Evolutionary conservation across 495 filamentous ascomycete genomes (phyloP).

Genomic region (Penicillium bialowiezense): DNA sequence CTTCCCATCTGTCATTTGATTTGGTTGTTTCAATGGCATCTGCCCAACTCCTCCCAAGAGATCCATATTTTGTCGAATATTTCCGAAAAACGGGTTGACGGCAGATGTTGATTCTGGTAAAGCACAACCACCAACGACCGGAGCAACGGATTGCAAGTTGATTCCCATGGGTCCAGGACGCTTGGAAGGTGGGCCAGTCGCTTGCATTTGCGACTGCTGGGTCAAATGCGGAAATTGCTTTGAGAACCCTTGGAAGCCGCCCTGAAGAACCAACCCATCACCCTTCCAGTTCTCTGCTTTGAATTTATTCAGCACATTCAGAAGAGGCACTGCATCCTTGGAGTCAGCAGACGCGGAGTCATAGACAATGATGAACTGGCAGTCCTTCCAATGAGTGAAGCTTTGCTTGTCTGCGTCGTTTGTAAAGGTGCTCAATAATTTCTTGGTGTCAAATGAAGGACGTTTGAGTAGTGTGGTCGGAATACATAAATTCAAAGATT

Average conservation of each 20-base stretch:
- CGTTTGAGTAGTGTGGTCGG: slow-evolving; percentile 92
- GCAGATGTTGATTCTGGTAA: slow-evolving; percentile 67
- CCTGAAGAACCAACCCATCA: slow-evolving; percentile 64
- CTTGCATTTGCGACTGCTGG: slow-evolving; percentile 23
- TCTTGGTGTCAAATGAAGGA: slow-evolving; percentile 86
- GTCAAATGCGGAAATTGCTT: slow-evolving; percentile 46
- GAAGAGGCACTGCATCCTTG: slow-evolving; percentile 72
- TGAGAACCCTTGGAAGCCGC: slow-evolving; percentile 52
- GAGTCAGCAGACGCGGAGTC: slow-evolving; percentile 71
- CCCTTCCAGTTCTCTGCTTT: slow-evolving; percentile 79
- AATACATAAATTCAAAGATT: slow-evolving; percentile 89
- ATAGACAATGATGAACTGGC: slow-evolving; percentile 80
- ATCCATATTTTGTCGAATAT: slow-evolving; percentile 97
- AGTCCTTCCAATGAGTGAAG: slow-evolving; percentile 73
- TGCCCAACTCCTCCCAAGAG: slow-evolving; percentile 91
- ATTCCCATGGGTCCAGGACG: slow-evolving; percentile 47
- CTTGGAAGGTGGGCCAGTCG: slow-evolving; percentile 29
- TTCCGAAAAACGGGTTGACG: slow-evolving; percentile 89
- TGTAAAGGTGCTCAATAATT: slow-evolving; percentile 84
- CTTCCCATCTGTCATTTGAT: slow-evolving; percentile 44
- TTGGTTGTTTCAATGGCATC: slow-evolving; percentile 71
- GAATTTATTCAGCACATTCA: slow-evolving; percentile 92
- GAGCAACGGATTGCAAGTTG: slow-evolving; percentile 57
- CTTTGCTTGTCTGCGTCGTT: slow-evolving; percentile 65
- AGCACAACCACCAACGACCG: slow-evolving; percentile 82